phyloP scores from a whole-genome alignment of 2,329 filamentous ascomycete species.

The Penicillium oxalicum region DNA sequence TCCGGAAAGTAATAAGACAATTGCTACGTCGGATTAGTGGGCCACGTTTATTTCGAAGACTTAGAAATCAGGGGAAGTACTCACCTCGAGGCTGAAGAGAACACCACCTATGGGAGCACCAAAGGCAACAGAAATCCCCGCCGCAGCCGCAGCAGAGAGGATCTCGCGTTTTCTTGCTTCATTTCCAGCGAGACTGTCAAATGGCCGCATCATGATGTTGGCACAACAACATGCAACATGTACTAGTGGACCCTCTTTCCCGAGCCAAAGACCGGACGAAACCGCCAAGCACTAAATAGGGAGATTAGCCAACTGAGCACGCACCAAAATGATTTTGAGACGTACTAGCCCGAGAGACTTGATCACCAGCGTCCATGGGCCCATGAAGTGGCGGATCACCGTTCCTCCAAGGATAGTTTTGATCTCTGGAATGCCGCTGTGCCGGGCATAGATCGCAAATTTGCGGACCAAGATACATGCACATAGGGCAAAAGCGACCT shows the following conservation, averaged over 20 bases:
- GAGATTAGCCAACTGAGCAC: conserved; percentile 18
- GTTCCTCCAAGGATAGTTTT: conserved; percentile 94
- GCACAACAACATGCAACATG: conserved; percentile 97
- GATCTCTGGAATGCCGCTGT: conserved; percentile 95
- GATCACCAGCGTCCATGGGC: conserved; percentile 78
- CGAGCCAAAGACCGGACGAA: conserved; percentile 90
- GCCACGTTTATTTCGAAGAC: not conserved
- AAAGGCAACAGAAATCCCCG: conserved; percentile 90
- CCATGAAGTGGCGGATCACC: conserved; percentile 80
- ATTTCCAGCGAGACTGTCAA: conserved; percentile 72
- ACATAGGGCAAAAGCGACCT: conserved; percentile 70
- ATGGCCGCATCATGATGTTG: conserved; percentile 87
- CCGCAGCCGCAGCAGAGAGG: conserved; percentile 83
- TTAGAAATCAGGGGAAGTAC: conserved; percentile 31
- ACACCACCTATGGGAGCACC: conserved; percentile 92
- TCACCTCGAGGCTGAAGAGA: conserved; percentile 84
- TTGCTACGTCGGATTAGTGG: conserved; percentile 50
- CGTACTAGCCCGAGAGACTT: conserved; percentile 82
- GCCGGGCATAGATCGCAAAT: conserved; percentile 82
- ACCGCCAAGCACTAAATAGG: conserved; percentile 73
- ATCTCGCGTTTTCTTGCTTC: conserved; percentile 93
- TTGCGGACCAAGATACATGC: conserved; percentile 75
- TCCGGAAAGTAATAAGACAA: conserved; percentile 96
- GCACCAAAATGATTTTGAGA: not conserved
- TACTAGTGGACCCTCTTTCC: conserved; percentile 91